These are phyloP conservation scores for Saccharomyces hybrid DNA, from an alignment of 1,139 yeast species.

Conservation along the genomic window DNA sequence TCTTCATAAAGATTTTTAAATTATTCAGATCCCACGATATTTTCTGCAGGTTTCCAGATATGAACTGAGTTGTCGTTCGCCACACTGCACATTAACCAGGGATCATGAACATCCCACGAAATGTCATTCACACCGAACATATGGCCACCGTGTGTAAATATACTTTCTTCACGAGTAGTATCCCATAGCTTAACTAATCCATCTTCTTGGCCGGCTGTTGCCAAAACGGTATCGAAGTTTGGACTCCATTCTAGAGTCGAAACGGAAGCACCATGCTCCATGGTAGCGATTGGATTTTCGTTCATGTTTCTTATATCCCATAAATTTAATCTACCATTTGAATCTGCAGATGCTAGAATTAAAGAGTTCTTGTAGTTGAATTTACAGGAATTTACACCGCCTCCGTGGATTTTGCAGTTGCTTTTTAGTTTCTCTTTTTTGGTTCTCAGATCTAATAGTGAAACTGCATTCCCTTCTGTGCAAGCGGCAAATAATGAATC, in stretches of 20 bases:
- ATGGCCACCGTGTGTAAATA: conserved; percentile 86
- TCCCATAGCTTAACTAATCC: conserved; percentile 68
- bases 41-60: conserved; percentile 61
- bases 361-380: conserved; percentile 52
- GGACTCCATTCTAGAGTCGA: conserved; percentile 81
- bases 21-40: conserved; percentile 15
- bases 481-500: conserved; percentile 49
- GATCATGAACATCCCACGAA: conserved; percentile 76
- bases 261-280: conserved; percentile 50
- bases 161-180: conserved; percentile 38
- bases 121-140: conserved; percentile 80
- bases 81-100: conserved; percentile 75
- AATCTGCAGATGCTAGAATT: conserved; percentile 64
- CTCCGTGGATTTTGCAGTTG: conserved; percentile 32
- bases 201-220: conserved; percentile 64
- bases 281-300: conserved; percentile 27
- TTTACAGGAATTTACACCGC: conserved; percentile 58
- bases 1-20: background rate
- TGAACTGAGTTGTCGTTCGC: conserved; percentile 87
- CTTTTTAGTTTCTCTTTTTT: conserved; percentile 13
- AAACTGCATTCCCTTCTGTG: conserved; percentile 48
- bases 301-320: conserved; percentile 61
- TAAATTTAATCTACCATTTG: conserved; percentile 47
- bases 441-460: conserved; percentile 45
- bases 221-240: conserved; percentile 48